Base-by-base conservation (phyloP, 192 early-diverging fungal species). In the Mortierella claussenii region DNA sequence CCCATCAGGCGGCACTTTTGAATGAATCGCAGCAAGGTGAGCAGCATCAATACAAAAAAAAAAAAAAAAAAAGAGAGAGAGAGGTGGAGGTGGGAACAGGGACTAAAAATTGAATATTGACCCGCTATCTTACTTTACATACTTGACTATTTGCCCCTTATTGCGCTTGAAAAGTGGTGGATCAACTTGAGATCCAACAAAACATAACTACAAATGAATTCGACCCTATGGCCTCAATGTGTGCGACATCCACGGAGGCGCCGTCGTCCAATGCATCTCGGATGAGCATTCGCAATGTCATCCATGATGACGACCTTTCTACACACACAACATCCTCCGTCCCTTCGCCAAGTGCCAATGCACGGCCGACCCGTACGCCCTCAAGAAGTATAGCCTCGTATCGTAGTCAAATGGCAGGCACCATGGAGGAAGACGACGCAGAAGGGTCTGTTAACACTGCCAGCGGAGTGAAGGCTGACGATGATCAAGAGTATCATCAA, bases 131-230 rank as follows among this genome's bases (percentile, higher is more conserved):
- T n/a, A n/a, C n/a, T n/a, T n/a, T n/a, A n/a, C n/a, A n/a, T n/a
- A n/a, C 37, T 7, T 15, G 37, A 10, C 7, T 40, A 15, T 40
- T 10, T 40, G 17, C 40, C 40, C 40, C 40, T 42, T 11, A 42
- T 42, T 42, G 40, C 40, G 47, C 21, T 21, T 28, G 17, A 5
- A 31, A 43, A 59, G 56, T 68, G 51, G 57, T 69, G 18, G 67
- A 69, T 46, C 57, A 60, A 23, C 57, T 69, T 43, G 57, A 60
- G 1, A 69, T 69, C 27, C 67, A 54, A 5, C 37, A 60, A 17
- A 24, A 57, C 40, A 23, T 40, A 5, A 45, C 52, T 45, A 34
- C 56, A 18, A 46, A 57, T 28, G 55, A 44, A 18, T 44, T 42
- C 4, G 40, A 44, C 9, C 44, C 55, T 5, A 44, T 28, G 10